Evolutionary conservation across 208 protist species (phyloP), one percentile per base, ranked within the genome.

Genomic region (Acanthamoeba triangularis): DNA sequence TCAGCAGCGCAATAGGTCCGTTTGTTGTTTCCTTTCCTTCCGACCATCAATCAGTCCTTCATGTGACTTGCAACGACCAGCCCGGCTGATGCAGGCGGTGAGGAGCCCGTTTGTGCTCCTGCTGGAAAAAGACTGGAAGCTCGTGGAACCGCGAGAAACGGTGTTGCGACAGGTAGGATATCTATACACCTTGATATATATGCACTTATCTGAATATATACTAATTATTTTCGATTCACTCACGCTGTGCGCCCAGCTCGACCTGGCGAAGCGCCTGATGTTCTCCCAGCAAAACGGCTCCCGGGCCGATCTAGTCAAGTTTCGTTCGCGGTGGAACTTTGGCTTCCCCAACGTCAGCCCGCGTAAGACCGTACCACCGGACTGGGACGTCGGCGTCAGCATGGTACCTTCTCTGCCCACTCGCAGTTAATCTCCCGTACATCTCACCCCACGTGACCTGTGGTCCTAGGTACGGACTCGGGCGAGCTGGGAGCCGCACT

Each of bases 51-150:
- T 74, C 65, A 18, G 3, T 41, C 10, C 30, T 37, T 25, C 28
- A 67, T n/a, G 18, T 47, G 44, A 20, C 3, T 82, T 0, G 10
- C 49, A 6, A 4, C 8, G 0, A 14, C 3, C 80, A 88, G 80
- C 25, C n/a, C 61, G 63, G 0, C 30, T 88, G 49, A 88, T 88
- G 41, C 61, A 37, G 52, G n/a, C 80, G 33, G 80, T 88, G 41
- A 88, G 65, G 80, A 88, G 80, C 52, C 80, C 49, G 3, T 88
- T 88, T 25, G 80, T 88, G 2, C 80, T 88, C 80, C 63, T 88
- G n/a, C 47, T 88, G 80, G 80, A 88, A 49, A 88, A 88, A 30
- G 80, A 88, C 52, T 88, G 80, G 80, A 88, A 88, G 80, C 80
- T 88, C 16, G 35, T 88, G 20, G 80, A 88, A 30, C 8, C 44